Percentiles rank a stretch among this genome's conserved stretches.
These are phyloP conservation scores for Lenzites betulinus DNA, from an alignment of 768 basidiomycete genomes.

Conservation along the genomic window DNA sequence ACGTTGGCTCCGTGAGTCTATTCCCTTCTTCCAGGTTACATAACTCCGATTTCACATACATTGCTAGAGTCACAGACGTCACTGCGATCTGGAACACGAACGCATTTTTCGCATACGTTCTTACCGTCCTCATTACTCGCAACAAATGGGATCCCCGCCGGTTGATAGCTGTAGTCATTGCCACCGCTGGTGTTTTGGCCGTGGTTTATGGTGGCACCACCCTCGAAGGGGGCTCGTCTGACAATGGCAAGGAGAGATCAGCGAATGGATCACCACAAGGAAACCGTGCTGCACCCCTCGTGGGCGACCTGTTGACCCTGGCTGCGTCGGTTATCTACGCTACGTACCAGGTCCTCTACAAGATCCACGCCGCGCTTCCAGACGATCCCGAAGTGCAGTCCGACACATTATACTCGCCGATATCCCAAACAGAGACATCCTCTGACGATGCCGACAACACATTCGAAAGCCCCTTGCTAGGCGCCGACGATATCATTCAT, in stretches of 20 bases:
- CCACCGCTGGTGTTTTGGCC: slow-evolving; percentile 75
- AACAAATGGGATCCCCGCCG: slow-evolving; percentile 64
- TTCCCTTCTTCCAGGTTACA: background rate
- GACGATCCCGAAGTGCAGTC: slow-evolving; percentile 56
- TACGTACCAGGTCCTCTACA: slow-evolving; percentile 85
- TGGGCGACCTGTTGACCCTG: slow-evolving; percentile 77
- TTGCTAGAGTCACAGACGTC: slow-evolving; percentile 72
- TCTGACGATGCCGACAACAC: slow-evolving; percentile 25
- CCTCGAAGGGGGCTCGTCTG: slow-evolving; percentile 2
- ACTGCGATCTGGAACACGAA: slow-evolving; percentile 85
- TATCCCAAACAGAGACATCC: slow-evolving; percentile 41
- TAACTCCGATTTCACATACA: background rate
- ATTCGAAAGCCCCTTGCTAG: slow-evolving; percentile 7
- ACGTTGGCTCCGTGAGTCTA: slow-evolving; percentile 67
- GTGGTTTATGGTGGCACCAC: slow-evolving; percentile 77
- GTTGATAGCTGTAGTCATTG: slow-evolving; percentile 73
- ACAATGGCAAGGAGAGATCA: slow-evolving; percentile 7
- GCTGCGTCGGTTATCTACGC: slow-evolving; percentile 72
- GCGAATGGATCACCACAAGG: background rate
- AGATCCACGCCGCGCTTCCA: slow-evolving; percentile 71
- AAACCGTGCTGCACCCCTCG: slow-evolving; percentile 50
- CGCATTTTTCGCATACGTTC: slow-evolving; percentile 88
- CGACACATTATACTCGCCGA: slow-evolving; percentile 46
- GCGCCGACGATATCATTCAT: slow-evolving; percentile 41
- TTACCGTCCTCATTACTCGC: slow-evolving; percentile 72